Percentiles rank a stretch among this genome's conserved stretches.
phyloP scores from a whole-genome alignment of 306 rosid species.

The Malus sylvestris region DNA sequence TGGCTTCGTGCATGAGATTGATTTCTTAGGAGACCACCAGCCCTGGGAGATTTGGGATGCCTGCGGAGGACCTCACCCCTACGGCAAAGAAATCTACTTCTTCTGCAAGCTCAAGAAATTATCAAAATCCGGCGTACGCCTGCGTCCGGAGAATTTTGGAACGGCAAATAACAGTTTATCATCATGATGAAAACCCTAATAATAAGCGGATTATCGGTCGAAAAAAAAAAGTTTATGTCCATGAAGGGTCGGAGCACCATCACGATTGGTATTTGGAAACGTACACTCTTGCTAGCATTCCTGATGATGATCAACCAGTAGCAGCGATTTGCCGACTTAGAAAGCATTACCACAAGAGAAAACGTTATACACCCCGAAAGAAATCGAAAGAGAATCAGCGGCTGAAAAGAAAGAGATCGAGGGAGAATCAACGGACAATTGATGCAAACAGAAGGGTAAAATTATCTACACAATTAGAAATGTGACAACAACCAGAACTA shows the following conservation, averaged over 20 bases:
- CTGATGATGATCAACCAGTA: background rate
- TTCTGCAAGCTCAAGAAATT: too few relatives aligned
- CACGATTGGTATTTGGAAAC: background rate
- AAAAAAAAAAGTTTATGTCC: background rate
- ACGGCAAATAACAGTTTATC: background rate
- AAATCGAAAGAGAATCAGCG: too few relatives aligned
- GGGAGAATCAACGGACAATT: background rate
- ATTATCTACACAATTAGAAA: background rate
- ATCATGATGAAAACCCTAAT: background rate
- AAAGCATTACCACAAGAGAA: too few relatives aligned
- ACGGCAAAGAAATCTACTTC: too few relatives aligned
- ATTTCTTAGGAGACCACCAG: too few relatives aligned
- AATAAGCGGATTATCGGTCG: background rate
- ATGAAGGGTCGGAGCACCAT: background rate
- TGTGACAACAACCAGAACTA: too few relatives aligned
- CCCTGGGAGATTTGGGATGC: too few relatives aligned
- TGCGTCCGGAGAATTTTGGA: too few relatives aligned
- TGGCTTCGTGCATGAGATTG: too few relatives aligned
- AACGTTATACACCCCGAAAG: too few relatives aligned
- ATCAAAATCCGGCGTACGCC: too few relatives aligned
- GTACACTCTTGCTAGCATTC: background rate
- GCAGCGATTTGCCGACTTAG: background rate
- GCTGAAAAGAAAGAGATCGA: background rate
- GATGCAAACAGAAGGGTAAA: background rate
- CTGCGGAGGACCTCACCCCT: too few relatives aligned